phyloP scores from a whole-genome alignment of 345 rosid genomes.

The Trapa bicornis region DNA sequence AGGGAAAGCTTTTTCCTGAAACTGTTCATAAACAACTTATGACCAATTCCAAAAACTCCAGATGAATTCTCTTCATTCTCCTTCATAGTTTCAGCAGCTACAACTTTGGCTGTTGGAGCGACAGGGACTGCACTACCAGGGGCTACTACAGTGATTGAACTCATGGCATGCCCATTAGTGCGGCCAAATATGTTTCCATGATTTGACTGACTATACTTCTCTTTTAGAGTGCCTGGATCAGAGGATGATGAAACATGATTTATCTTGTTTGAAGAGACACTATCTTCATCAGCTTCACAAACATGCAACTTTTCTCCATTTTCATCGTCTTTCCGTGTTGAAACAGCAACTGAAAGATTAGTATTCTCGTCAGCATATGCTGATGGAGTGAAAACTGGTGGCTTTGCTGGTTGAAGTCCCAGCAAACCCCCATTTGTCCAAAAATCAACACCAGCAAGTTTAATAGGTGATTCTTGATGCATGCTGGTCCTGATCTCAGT shows the following conservation, averaged over 20 bases:
- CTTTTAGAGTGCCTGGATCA: background rate
- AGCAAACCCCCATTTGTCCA: conserved; percentile 95
- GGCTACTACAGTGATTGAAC: conserved; percentile 12
- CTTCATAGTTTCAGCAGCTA: conserved; percentile 17
- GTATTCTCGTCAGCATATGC: conserved; percentile 8
- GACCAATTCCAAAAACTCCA: conserved; percentile 48
- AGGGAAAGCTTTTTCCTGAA: conserved; percentile 42
- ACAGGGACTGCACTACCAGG: conserved; percentile 19
- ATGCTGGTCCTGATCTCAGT: conserved; percentile 14
- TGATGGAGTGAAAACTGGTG: conserved; percentile 66
- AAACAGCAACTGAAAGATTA: conserved; percentile 6
- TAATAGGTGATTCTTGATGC: conserved; percentile 28
- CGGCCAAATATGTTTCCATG: conserved; percentile 16
- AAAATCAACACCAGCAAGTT: conserved; percentile 30
- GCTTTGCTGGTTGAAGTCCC: conserved; percentile 87
- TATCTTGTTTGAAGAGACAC: conserved; percentile 5
- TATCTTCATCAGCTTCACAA: conserved; percentile 19
- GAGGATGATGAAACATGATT: conserved; percentile 7
- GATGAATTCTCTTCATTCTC: conserved; percentile 32
- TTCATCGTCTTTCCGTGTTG: conserved; percentile 7
- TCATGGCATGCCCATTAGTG: conserved; percentile 14
- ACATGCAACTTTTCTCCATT: conserved; percentile 19
- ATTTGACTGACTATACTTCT: conserved; percentile 3
- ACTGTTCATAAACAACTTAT: conserved; percentile 47
- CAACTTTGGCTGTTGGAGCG: conserved; percentile 17